Percentiles rank a stretch among this genome's conserved stretches.
Conservation (phyloP, 129 eudicot genomes). For the Arctium minus region DNA sequence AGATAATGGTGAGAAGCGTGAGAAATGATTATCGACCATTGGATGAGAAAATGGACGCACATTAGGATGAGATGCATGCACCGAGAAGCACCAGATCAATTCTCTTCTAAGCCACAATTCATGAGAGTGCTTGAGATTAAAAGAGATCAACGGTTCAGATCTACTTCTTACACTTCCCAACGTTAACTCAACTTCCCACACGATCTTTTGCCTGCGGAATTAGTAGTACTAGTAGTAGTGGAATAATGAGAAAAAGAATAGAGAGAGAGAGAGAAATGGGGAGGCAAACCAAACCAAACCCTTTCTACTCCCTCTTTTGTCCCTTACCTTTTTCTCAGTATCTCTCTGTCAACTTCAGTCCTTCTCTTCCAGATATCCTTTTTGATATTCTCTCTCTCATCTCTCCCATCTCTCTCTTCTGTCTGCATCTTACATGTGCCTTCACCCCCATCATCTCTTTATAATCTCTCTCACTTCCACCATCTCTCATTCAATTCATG, state of each 20-base stretch:
- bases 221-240: neutral
- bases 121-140: too few relatives aligned
- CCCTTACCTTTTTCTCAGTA: slow-evolving; percentile 57
- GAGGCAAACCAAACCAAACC: slow-evolving; percentile 32
- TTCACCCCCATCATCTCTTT: neutral
- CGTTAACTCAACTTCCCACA: too few relatives aligned
- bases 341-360: slow-evolving; percentile 92
- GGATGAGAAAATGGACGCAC: too few relatives aligned
- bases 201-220: too few relatives aligned
- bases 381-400: slow-evolving; percentile 49
- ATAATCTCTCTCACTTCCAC: slow-evolving; percentile 13
- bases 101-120: too few relatives aligned
- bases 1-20: too few relatives aligned
- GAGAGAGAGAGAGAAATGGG: neutral
- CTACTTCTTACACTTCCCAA: too few relatives aligned
- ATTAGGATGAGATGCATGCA: too few relatives aligned
- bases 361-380: slow-evolving; percentile 92
- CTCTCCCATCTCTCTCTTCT: slow-evolving; percentile 19
- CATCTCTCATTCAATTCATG: slow-evolving; percentile 7
- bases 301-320: slow-evolving; percentile 66
- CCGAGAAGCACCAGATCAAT: too few relatives aligned
- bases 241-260: neutral
- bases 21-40: too few relatives aligned
- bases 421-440: slow-evolving; percentile 21
- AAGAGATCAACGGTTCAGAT: too few relatives aligned